Conservation (phyloP, 2,329 filamentous ascomycete genomes). For the Fusarium anthophilum region DNA sequence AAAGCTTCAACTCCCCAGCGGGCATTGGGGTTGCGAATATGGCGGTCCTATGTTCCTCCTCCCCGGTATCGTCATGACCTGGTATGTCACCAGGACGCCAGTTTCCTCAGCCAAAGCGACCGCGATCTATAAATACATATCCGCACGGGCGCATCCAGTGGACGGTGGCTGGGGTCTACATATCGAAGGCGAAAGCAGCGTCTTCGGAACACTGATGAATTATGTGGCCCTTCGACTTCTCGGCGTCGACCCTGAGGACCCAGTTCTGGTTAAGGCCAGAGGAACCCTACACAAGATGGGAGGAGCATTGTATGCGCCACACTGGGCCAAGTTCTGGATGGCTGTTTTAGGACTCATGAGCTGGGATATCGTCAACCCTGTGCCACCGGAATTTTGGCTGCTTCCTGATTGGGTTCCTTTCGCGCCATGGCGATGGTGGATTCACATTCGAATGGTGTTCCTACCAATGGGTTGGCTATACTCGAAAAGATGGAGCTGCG, state of each 20-base stretch:
- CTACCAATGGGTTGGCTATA: conserved; percentile 91
- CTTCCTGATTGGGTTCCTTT: conserved; percentile 91
- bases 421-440: conserved; percentile 96
- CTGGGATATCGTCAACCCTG: conserved; percentile 95
- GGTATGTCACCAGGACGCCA: conserved; percentile 89
- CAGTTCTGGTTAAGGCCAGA: conserved; percentile 85
- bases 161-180: conserved; percentile 99
- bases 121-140: conserved; percentile 93
- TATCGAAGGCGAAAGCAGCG: conserved; percentile 91
- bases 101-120: conserved; percentile 82
- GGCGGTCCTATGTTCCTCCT: conserved; percentile 97
- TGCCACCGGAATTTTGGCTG: conserved; percentile 93
- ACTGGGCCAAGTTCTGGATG: conserved; percentile 98
- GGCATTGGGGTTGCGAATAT: conserved; percentile 98
- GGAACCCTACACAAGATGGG: conserved; percentile 84
- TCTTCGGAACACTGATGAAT: conserved; percentile 90
- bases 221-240: conserved; percentile 84
- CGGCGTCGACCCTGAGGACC: conserved; percentile 84
- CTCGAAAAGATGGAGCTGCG: conserved; percentile 82
- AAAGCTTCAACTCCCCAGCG: conserved; percentile 84
- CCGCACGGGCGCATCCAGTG: conserved; percentile 81
- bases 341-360: conserved; percentile 81
- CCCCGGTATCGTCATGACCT: conserved; percentile 83
- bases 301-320: conserved; percentile 83
- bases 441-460: conserved; percentile 98